Percentiles rank a stretch among this genome's conserved stretches.
Conservation (phyloP, 495 filamentous ascomycete genomes). For the Chaetomium fimeti region DNA sequence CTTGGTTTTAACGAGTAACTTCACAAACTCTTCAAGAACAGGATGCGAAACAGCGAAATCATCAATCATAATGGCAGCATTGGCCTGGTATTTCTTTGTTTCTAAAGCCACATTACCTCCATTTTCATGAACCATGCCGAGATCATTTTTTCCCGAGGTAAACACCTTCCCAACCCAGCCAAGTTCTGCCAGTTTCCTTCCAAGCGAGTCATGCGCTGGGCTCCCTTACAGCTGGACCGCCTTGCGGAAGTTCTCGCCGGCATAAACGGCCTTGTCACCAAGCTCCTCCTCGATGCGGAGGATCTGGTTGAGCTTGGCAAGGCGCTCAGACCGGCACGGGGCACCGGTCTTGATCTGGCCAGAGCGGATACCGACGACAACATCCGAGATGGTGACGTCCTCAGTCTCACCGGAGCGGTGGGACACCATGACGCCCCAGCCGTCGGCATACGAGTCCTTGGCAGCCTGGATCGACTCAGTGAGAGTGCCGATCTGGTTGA, state of each 20-base stretch:
- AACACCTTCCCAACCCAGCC: constrained; percentile 18
- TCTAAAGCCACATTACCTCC: constrained; percentile 27
- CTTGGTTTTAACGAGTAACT: too few relatives aligned
- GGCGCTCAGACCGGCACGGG: constrained; percentile 90
- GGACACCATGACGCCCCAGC: constrained; percentile 99
- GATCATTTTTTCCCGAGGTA: constrained; percentile 30
- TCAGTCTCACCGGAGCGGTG: constrained; percentile 99
- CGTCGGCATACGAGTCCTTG: constrained; percentile 95
- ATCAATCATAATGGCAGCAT: constrained; percentile 10
- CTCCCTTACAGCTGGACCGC: constrained; percentile 74
- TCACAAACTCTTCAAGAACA: neutral
- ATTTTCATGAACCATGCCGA: constrained; percentile 34
- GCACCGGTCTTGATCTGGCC: constrained; percentile 99
- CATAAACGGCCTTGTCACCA: constrained; percentile 84
- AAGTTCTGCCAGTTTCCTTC: constrained; percentile 22
- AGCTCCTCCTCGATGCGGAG: constrained; percentile 99
- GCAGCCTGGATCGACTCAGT: constrained; percentile 99
- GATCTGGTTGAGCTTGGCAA: constrained; percentile 99
- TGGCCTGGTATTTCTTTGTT: constrained; percentile 31
- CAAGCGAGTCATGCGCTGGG: constrained; percentile 13
- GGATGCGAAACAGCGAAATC: neutral
- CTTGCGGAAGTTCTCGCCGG: constrained; percentile 85
- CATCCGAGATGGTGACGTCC: constrained; percentile 98
- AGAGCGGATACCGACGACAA: constrained; percentile 90
- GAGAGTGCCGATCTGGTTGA: constrained; percentile 99